These are phyloP conservation scores for Hymenoscyphus fructigenus DNA, from an alignment of 2,329 filamentous ascomycete genomes.

Conservation along the genomic window DNA sequence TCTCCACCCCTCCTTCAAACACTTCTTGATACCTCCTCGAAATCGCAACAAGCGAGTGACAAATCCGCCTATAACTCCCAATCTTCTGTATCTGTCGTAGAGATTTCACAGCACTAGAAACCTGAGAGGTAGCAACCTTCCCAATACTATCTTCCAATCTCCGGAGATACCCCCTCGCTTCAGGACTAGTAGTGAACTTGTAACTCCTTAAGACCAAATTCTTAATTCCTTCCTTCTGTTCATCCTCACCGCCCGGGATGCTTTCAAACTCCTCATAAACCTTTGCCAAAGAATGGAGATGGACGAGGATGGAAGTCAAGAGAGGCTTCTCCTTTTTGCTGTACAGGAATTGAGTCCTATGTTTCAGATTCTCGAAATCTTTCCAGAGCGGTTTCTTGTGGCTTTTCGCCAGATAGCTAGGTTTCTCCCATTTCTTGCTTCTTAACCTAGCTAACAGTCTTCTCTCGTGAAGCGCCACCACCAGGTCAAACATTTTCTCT, in stretches of 20 bases:
- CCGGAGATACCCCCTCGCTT: not conserved
- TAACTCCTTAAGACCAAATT: not conserved
- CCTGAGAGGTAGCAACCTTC: constrained; percentile 9
- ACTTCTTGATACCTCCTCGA: constrained; percentile 7
- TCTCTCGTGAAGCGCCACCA: constrained; percentile 14
- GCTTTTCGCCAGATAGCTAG: constrained; percentile 17
- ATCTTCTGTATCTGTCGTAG: constrained; percentile 20
- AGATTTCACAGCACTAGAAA: constrained; percentile 17
- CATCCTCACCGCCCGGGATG: not conserved
- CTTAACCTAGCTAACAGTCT: constrained; percentile 15
- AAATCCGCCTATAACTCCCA: constrained; percentile 18
- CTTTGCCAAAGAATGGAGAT: not conserved
- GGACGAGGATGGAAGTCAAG: not conserved
- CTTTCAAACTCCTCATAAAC: constrained; percentile 16
- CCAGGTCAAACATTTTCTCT: constrained; percentile 5
- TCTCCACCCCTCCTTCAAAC: constrained; percentile 8
- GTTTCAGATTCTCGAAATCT: constrained; percentile 16
- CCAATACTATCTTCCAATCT: constrained; percentile 16
- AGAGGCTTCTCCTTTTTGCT: constrained; percentile 13
- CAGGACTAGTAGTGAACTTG: not conserved
- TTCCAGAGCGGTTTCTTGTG: constrained; percentile 22
- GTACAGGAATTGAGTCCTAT: constrained; percentile 17
- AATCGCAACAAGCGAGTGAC: constrained; percentile 8
- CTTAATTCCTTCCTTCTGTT: not conserved
- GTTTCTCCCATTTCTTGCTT: constrained; percentile 19